Evolutionary conservation across 2,329 filamentous ascomycete species (phyloP), one percentile per base, ranked within the genome.

Genomic region (Penicillium sp.): DNA sequence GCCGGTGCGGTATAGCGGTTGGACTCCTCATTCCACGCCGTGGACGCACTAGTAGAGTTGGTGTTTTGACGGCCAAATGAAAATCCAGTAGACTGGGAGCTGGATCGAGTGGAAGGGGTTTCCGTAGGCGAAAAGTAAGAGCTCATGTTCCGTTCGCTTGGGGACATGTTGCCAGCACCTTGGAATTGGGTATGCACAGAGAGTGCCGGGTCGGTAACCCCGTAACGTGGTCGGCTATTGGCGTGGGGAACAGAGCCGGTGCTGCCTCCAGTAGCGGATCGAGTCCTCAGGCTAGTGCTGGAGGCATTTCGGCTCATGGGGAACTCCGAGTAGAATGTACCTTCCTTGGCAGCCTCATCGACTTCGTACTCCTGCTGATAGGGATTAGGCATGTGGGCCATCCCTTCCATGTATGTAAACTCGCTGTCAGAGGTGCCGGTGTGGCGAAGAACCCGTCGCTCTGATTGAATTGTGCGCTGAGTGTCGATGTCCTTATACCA

Each of bases 61-160:
- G 82, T 83, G 8, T 75, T 76, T 50, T 87, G 80, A 47, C 89
- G 84, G 36, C 88, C 83, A 58, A 94, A 94, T 1, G 82, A 80
- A 56, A 89, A 94, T 60, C 89, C 83, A 31, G 36, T 38, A 17
- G 71, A 73, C 47, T 74, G 71, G 25, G 71, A 73, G 47, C 69
- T 74, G 10, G 71, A 73, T 39, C 71, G 59, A 13, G 70, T 67
- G 4, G 86, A 88, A 4, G 86, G 59, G 9, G 71, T 67, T 43
- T 96, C 90, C 21, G 77, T 78, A 0, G 93, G 93, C 0, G 91
- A 97, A 66, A 98, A 98, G 68, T 96, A 97, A 3, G 90, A 96
- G 43, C 89, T 87, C n/a, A 74, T 79, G 23, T 72, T 74, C 36
- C 79, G 75, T 14, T 79, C 73, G 17, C 74, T 72, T 1, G 87